Conservation (phyloP, 2,329 filamentous ascomycete genomes). For the Cryphonectria nitschkei region DNA sequence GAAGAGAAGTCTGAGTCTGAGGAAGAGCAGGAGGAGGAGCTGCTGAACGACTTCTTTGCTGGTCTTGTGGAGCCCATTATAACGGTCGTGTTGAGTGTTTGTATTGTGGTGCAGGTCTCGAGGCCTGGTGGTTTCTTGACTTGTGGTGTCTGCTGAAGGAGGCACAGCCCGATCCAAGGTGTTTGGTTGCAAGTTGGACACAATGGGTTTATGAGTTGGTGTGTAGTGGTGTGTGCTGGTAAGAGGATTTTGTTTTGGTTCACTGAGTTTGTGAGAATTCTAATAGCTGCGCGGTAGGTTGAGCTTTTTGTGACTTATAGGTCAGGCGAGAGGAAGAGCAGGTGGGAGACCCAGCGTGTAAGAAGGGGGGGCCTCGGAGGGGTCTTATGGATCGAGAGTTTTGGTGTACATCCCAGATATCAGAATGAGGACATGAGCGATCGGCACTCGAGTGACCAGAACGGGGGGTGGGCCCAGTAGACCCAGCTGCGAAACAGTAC, state of each 20-base stretch:
- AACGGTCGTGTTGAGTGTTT: constrained; percentile 8
- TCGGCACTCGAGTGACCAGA: constrained; percentile 24
- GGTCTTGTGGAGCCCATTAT: constrained; percentile 42
- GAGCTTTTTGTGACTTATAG: background rate
- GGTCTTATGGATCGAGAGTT: constrained; percentile 30
- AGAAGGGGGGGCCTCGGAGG: constrained; percentile 24
- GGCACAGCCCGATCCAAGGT: too few relatives aligned
- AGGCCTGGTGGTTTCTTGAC: constrained; percentile 8
- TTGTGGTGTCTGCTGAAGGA: background rate
- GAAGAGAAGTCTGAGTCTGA: constrained; percentile 50
- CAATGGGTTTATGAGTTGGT: background rate
- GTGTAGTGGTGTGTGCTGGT: background rate
- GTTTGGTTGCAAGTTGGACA: background rate
- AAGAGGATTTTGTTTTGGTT: background rate
- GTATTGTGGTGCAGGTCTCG: constrained; percentile 3
- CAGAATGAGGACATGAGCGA: constrained; percentile 20
- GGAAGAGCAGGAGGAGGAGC: constrained; percentile 43
- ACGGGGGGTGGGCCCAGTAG: constrained; percentile 12
- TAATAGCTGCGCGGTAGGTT: background rate
- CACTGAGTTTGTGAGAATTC: background rate
- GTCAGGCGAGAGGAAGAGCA: background rate
- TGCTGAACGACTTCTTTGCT: constrained; percentile 42
- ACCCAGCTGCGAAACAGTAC: background rate
- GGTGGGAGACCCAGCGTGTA: background rate
- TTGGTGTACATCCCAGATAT: constrained; percentile 25